Evolutionary conservation across 495 filamentous ascomycete species (phyloP).

Genomic region (Neurospora cerealis): DNA sequence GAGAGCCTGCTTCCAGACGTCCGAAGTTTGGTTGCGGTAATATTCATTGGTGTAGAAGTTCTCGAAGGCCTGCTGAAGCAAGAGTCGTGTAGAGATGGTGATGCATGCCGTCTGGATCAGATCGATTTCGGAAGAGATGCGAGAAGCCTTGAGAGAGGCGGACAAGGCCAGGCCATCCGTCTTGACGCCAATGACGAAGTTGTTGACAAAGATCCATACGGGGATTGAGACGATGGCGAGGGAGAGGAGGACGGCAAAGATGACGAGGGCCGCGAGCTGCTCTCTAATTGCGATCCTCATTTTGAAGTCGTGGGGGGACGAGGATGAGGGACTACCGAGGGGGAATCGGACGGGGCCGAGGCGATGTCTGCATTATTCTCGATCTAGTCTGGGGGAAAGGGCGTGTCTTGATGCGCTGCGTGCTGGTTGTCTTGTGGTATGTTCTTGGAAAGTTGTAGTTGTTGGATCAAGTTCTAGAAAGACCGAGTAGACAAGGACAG

Average conservation of each 20-base stretch:
- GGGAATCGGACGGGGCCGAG: neutral
- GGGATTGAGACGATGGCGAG: constrained; percentile 44
- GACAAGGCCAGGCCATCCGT: constrained; percentile 56
- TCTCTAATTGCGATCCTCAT: constrained; percentile 80
- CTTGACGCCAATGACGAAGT: constrained; percentile 57
- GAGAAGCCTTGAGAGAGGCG: constrained; percentile 74
- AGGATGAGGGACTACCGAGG: neutral
- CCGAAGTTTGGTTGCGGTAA: constrained; percentile 32
- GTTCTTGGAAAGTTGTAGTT: neutral
- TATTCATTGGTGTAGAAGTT: constrained; percentile 41
- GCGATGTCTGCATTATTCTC: neutral
- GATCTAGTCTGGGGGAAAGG: neutral
- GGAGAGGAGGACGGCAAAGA: constrained; percentile 56
- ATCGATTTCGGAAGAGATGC: constrained; percentile 64
- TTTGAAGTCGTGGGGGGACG: constrained; percentile 11
- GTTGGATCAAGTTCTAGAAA: neutral
- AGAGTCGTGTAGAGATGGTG: constrained; percentile 55
- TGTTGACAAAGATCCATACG: constrained; percentile 63
- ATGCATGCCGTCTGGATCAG: constrained; percentile 61
- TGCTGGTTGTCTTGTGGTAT: neutral
- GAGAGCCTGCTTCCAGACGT: constrained; percentile 40
- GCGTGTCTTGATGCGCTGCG: neutral
- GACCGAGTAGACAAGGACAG: neutral
- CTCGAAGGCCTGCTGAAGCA: constrained; percentile 52
- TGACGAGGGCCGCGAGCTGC: constrained; percentile 67